Evolutionary conservation across 306 rosid genomes (phyloP).

Genomic region (Prunus armeniaca): DNA sequence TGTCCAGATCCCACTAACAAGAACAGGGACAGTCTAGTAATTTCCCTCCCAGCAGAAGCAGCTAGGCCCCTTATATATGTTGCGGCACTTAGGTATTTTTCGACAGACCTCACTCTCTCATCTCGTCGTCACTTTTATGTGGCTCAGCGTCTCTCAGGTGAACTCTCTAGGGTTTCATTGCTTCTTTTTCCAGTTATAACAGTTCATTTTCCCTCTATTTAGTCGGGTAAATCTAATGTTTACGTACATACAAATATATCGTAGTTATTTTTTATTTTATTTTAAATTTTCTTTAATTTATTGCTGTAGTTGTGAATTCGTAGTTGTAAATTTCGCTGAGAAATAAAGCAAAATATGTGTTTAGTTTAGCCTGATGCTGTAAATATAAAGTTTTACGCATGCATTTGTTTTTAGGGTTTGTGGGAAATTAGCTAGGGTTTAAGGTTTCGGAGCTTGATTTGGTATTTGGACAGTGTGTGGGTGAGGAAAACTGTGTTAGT

Average conservation of each 20-base stretch:
- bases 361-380: slow-evolving; percentile 5
- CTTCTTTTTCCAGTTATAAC: not conserved
- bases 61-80: slow-evolving; percentile 14
- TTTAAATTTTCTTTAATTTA: not conserved
- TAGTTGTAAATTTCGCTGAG: not conserved
- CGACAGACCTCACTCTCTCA: not conserved
- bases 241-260: not conserved
- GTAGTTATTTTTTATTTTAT: not conserved
- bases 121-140: slow-evolving; percentile 39
- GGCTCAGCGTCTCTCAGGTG: slow-evolving; percentile 56
- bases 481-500: not conserved
- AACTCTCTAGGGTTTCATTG: slow-evolving; percentile 31
- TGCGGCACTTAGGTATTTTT: slow-evolving; percentile 28
- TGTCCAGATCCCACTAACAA: not conserved
- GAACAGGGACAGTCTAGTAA: slow-evolving; percentile 2
- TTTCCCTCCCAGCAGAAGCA: slow-evolving; percentile 9
- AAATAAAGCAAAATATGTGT: not conserved
- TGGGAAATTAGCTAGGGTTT: slow-evolving; percentile 47
- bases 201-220: not conserved
- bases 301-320: not conserved
- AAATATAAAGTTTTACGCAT: not conserved
- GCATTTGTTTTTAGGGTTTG: slow-evolving; percentile 10
- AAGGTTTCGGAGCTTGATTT: slow-evolving; percentile 23
- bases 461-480: not conserved
- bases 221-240: not conserved